These are phyloP conservation scores for Pestalotiopsis sp. DNA, from an alignment of 2,329 filamentous ascomycete genomes.

Conservation along the genomic window DNA sequence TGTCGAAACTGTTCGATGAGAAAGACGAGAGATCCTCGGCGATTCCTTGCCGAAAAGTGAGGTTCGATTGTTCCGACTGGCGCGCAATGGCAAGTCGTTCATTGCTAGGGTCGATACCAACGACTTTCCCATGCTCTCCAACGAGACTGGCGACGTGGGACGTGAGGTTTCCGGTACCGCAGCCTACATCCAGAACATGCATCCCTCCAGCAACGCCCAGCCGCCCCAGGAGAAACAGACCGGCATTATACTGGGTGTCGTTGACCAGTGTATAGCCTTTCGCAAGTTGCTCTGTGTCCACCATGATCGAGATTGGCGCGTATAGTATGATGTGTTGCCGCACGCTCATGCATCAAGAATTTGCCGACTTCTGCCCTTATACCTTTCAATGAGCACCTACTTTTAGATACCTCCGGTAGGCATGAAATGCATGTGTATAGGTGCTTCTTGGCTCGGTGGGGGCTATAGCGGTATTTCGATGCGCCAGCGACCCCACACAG, in stretches of 20 bases:
- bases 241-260: constrained; percentile 26
- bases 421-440: too few species aligned
- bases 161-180: constrained; percentile 34
- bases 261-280: constrained; percentile 27
- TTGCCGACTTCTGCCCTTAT: background rate
- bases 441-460: too few species aligned
- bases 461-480: background rate
- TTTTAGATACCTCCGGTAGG: too few species aligned
- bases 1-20: constrained; percentile 24
- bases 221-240: constrained; percentile 25
- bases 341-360: background rate
- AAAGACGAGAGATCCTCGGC: constrained; percentile 30
- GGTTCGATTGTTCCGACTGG: constrained; percentile 12
- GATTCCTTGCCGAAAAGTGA: constrained; percentile 23
- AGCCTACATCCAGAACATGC: constrained; percentile 34
- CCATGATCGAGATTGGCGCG: constrained; percentile 10
- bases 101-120: constrained; percentile 37
- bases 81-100: constrained; percentile 24
- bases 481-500: background rate
- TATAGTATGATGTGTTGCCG: background rate
- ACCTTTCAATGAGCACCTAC: too few species aligned
- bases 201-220: constrained; percentile 22
- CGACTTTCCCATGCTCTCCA: constrained; percentile 19
- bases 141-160: constrained; percentile 24
- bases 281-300: constrained; percentile 29